These are phyloP conservation scores for Yamadazyma aaseri DNA, from an alignment of 1,139 yeast genomes.

Conservation along the genomic window DNA sequence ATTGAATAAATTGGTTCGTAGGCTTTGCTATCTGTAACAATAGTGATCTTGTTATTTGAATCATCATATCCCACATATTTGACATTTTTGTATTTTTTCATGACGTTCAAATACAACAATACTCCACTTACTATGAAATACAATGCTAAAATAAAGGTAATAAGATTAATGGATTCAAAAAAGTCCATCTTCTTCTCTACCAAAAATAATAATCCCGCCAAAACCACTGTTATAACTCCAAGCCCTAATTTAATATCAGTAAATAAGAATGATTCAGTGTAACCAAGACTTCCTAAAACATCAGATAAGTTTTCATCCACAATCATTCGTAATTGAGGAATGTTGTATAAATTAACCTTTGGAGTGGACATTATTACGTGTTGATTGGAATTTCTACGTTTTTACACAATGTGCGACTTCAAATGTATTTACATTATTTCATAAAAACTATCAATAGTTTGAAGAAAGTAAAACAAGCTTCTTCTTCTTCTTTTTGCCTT, in stretches of 20 bases:
- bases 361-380: conserved; percentile 3
- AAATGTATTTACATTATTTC: not conserved
- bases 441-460: conserved; percentile 1
- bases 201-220: conserved; percentile 65
- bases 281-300: conserved; percentile 57
- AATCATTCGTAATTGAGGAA: conserved; percentile 46
- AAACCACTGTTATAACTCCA: conserved; percentile 64
- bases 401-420: not conserved
- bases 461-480: conserved; percentile 18
- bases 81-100: conserved; percentile 47
- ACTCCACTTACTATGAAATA: conserved; percentile 54
- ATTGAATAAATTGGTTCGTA: conserved; percentile 46
- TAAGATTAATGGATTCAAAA: conserved; percentile 33
- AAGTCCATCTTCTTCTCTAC: conserved; percentile 62
- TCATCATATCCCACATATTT: conserved; percentile 57
- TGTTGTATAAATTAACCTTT: conserved; percentile 13
- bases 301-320: conserved; percentile 49
- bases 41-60: conserved; percentile 32
- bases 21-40: conserved; percentile 39
- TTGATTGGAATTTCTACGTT: not conserved
- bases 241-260: conserved; percentile 65
- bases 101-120: conserved; percentile 43
- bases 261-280: conserved; percentile 54
- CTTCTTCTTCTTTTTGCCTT: conserved; percentile 38
- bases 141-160: conserved; percentile 41